Evolutionary conservation across 2,329 filamentous ascomycete genomes (phyloP).

Genomic region (Fonsecaea multimorphosa): DNA sequence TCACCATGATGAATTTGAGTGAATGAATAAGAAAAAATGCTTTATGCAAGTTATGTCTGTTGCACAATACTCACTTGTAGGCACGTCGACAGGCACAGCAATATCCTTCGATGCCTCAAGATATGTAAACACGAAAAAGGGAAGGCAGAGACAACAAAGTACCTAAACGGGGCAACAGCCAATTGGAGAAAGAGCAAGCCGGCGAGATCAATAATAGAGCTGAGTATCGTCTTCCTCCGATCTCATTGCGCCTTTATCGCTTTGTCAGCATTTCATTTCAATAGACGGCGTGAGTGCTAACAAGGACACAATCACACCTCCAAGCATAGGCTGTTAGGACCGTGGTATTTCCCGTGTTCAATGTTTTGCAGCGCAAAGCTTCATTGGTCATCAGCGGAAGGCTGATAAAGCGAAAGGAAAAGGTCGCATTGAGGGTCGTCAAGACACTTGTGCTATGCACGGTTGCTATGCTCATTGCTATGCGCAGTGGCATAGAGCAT

Average conservation of each 20-base stretch:
- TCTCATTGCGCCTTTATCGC: not conserved
- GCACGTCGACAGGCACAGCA: not conserved
- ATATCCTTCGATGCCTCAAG: not conserved
- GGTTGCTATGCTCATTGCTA: no score
- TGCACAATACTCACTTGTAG: not conserved
- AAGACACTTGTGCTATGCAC: not conserved
- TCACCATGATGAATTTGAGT: not conserved
- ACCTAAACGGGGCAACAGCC: not conserved
- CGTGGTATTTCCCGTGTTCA: not conserved
- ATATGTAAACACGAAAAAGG: not conserved
- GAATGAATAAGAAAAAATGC: not conserved
- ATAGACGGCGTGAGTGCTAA: not conserved
- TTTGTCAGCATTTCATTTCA: not conserved
- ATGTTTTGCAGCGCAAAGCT: not conserved
- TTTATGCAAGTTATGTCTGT: not conserved
- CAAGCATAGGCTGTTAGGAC: not conserved
- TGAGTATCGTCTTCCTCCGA: not conserved
- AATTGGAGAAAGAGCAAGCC: not conserved
- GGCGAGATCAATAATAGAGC: conserved; percentile 1
- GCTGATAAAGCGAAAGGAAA: not conserved
- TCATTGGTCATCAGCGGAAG: not conserved
- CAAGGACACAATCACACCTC: not conserved
- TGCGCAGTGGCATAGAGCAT: not conserved
- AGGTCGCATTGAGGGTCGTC: not conserved
- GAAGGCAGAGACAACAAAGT: conserved; percentile 1